These are phyloP conservation scores for Pseudozyma tsukubaensis DNA, from an alignment of 1,284 basidiomycete genomes.

Conservation along the genomic window DNA sequence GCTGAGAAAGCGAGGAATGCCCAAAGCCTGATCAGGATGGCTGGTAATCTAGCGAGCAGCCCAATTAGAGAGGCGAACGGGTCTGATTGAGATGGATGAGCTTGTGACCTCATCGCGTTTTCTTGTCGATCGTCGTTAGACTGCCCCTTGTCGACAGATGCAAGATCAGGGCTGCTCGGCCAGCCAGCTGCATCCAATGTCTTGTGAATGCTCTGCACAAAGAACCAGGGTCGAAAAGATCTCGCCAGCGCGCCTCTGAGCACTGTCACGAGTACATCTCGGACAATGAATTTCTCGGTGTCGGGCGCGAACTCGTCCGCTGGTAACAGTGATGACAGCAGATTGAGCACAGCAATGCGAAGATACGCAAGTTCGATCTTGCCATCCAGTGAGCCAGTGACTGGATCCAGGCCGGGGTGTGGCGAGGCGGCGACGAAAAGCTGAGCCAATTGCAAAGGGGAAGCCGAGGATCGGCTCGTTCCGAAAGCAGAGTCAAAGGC, in stretches of 20 bases:
- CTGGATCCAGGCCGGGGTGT: conserved; percentile 39
- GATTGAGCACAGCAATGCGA: conserved; percentile 30
- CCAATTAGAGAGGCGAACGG: background rate
- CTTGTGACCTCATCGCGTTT: background rate
- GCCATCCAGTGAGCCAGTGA: conserved; percentile 28
- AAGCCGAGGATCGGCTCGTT: background rate
- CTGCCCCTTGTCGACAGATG: background rate
- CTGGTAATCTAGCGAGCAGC: conserved; percentile 21
- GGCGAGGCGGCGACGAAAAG: conserved; percentile 27
- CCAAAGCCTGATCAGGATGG: conserved; percentile 26
- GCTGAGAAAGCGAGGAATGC: conserved; percentile 23
- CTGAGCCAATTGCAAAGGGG: conserved; percentile 28
- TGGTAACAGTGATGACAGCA: conserved; percentile 40
- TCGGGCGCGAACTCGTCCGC: conserved; percentile 45
- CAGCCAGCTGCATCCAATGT: conserved; percentile 33
- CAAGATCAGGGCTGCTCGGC: conserved; percentile 16
- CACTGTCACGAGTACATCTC: conserved; percentile 48
- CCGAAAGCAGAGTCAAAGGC: background rate
- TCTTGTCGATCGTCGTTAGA: background rate
- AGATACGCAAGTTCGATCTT: conserved; percentile 41
- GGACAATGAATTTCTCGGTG: conserved; percentile 49
- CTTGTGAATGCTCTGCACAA: conserved; percentile 50
- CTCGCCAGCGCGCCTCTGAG: conserved; percentile 39
- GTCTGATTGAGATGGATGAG: background rate
- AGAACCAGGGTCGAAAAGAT: conserved; percentile 46